A percentile compares a stretch with the other conserved stretches of the same genome.
Evolutionary conservation across 2,329 filamentous ascomycete genomes (phyloP).

Genomic region (Xylaria sp.): DNA sequence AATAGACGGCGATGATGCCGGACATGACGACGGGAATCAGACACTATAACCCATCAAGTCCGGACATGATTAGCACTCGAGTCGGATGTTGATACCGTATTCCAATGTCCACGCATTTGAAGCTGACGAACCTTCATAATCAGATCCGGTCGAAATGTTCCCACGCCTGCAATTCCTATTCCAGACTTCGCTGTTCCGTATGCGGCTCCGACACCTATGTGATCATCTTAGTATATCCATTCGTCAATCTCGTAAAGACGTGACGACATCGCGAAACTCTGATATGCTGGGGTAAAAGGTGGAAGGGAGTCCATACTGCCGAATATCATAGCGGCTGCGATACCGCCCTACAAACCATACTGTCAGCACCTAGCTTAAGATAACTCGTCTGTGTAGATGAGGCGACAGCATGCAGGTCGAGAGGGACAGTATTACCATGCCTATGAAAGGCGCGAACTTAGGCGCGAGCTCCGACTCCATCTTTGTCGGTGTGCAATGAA

Average conservation of each 20-base stretch:
- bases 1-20: conserved; percentile 98
- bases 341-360: conserved; percentile 68
- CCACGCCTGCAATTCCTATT: conserved; percentile 86
- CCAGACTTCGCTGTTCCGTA: conserved; percentile 90
- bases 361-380: conserved; percentile 1
- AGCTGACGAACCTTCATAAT: conserved; percentile 81
- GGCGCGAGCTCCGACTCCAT: conserved; percentile 71
- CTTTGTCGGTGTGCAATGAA: background rate
- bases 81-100: background rate
- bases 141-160: conserved; percentile 84
- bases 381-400: conserved; percentile 34
- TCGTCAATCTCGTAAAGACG: conserved; percentile 38
- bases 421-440: conserved; percentile 72
- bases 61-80: background rate
- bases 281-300: conserved; percentile 1
- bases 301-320: conserved; percentile 68
- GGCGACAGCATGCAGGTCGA: conserved; percentile 23
- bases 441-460: conserved; percentile 87
- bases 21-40: conserved; percentile 96
- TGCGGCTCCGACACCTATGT: conserved; percentile 75
- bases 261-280: conserved; percentile 4
- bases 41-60: conserved; percentile 62
- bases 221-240: conserved; percentile 42
- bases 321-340: conserved; percentile 84
- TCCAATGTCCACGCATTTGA: background rate